phyloP scores from a whole-genome alignment of 192 early-diverging fungal genomes.

The Entomortierella parvispora region DNA sequence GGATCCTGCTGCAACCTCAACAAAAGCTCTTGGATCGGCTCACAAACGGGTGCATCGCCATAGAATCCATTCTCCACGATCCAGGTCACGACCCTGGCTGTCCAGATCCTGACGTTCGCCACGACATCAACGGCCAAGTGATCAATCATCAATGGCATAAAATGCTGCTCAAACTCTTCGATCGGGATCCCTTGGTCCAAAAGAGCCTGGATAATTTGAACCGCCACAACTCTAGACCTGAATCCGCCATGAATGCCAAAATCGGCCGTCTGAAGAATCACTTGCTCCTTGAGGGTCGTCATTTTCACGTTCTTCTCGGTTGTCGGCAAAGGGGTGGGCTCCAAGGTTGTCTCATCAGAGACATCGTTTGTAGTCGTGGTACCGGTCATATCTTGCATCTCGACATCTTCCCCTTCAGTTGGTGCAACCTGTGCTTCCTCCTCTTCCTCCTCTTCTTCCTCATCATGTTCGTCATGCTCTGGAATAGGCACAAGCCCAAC shows the following conservation, averaged over 20 bases:
- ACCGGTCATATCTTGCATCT: conserved; percentile 39
- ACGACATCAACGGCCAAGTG: conserved; percentile 69
- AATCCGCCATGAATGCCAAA: conserved; percentile 46
- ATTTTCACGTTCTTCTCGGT: not conserved
- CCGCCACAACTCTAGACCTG: conserved; percentile 47
- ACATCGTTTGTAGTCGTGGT: too few relatives aligned
- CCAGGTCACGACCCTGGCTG: conserved; percentile 63
- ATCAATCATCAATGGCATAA: conserved; percentile 67
- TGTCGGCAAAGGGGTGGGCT: not conserved
- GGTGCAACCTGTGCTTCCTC: conserved; percentile 3
- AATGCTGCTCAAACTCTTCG: conserved; percentile 74
- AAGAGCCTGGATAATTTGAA: conserved; percentile 76
- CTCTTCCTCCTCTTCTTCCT: conserved; percentile 48
- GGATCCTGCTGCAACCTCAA: conserved; percentile 24
- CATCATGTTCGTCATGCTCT: conserved; percentile 39
- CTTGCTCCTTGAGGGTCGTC: conserved; percentile 35
- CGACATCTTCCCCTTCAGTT: conserved; percentile 36
- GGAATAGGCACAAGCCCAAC: conserved; percentile 9
- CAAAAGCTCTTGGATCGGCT: conserved; percentile 11
- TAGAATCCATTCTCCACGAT: conserved; percentile 48
- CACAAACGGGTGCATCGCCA: conserved; percentile 21
- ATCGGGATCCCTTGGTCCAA: conserved; percentile 68
- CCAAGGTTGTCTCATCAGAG: too few relatives aligned
- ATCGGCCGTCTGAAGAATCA: conserved; percentile 27
- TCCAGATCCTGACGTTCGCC: conserved; percentile 78